A percentile compares a stretch with the other conserved stretches of the same genome.
Evolutionary conservation across 2,329 filamentous ascomycete species (phyloP).

Genomic region (Lasiodiplodia citricola): DNA sequence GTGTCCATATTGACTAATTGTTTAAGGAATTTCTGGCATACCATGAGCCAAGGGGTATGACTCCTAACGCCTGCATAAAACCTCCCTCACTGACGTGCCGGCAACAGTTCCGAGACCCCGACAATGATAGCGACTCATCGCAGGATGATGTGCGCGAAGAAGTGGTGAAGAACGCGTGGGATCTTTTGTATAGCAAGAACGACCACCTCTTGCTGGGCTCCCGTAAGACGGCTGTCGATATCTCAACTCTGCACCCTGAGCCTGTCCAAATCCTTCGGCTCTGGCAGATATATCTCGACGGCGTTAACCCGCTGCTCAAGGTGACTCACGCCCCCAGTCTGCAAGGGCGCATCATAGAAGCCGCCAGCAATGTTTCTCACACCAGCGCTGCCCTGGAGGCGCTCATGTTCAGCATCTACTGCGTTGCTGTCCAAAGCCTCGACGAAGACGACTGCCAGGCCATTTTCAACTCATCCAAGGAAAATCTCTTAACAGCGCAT

Average conservation of each 20-base stretch:
- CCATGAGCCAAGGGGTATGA: constrained; percentile 51
- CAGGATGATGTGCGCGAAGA: constrained; percentile 43
- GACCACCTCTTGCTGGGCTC: constrained; percentile 62
- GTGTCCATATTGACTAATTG: constrained; percentile 32
- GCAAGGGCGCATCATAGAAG: constrained; percentile 62
- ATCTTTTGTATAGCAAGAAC: constrained; percentile 45
- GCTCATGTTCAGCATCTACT: constrained; percentile 63
- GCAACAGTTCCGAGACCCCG: constrained; percentile 34
- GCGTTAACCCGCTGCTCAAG: constrained; percentile 71
- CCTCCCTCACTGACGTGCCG: constrained; percentile 31
- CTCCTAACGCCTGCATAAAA: background rate
- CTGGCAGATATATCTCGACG: constrained; percentile 71
- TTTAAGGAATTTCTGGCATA: constrained; percentile 51
- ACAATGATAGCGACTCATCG: constrained; percentile 28
- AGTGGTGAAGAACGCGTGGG: constrained; percentile 54
- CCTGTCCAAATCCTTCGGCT: constrained; percentile 70
- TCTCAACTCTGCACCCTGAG: constrained; percentile 67
- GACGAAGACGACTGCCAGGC: constrained; percentile 49
- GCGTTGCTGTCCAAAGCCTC: constrained; percentile 57
- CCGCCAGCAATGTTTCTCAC: constrained; percentile 61
- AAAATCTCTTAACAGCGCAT: constrained; percentile 61
- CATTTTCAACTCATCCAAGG: constrained; percentile 50
- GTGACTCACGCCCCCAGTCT: constrained; percentile 69
- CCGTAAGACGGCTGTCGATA: constrained; percentile 60
- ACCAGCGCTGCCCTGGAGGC: constrained; percentile 61